phyloP scores from a whole-genome alignment of 495 filamentous ascomycete genomes.

The Hypoxylon perforatum region DNA sequence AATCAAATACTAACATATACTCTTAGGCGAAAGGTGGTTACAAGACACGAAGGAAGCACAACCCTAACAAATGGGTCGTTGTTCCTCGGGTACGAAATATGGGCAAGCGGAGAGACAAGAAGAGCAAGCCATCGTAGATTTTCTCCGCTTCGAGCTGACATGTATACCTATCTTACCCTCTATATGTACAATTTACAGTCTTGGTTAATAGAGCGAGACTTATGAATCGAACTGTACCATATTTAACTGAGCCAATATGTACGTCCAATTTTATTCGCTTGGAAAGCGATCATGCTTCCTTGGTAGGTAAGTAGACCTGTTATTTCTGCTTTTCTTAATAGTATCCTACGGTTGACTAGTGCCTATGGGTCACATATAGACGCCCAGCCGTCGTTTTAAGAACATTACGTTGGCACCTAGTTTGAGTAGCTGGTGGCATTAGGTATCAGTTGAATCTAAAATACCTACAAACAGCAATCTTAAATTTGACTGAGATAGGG shows the following conservation, averaged over 20 bases:
- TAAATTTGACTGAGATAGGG: no score
- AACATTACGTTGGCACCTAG: no score
- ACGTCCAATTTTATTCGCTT: neutral
- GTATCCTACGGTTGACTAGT: neutral
- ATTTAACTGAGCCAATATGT: slow-evolving; percentile 11
- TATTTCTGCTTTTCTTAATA: neutral
- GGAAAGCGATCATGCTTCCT: neutral
- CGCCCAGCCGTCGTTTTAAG: no score
- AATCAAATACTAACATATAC: slow-evolving; percentile 47
- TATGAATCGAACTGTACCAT: slow-evolving; percentile 44
- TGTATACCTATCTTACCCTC: slow-evolving; percentile 28
- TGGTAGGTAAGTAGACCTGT: neutral
- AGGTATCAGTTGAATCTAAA: no score
- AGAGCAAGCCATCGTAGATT: slow-evolving; percentile 40
- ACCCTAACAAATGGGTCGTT: slow-evolving; percentile 85
- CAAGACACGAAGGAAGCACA: slow-evolving; percentile 84
- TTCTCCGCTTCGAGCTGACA: slow-evolving; percentile 9
- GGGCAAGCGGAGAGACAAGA: slow-evolving; percentile 72
- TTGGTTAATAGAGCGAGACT: slow-evolving; percentile 31
- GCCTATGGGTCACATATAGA: no score
- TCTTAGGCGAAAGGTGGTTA: slow-evolving; percentile 90
- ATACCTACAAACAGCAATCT: no score
- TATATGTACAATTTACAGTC: slow-evolving; percentile 42
- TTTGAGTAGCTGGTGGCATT: no score
- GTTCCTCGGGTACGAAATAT: slow-evolving; percentile 79